These are phyloP conservation scores for Miscanthus lutarioriparius DNA, from an alignment of 176 grass and related monocot genomes.

Conservation along the genomic window DNA sequence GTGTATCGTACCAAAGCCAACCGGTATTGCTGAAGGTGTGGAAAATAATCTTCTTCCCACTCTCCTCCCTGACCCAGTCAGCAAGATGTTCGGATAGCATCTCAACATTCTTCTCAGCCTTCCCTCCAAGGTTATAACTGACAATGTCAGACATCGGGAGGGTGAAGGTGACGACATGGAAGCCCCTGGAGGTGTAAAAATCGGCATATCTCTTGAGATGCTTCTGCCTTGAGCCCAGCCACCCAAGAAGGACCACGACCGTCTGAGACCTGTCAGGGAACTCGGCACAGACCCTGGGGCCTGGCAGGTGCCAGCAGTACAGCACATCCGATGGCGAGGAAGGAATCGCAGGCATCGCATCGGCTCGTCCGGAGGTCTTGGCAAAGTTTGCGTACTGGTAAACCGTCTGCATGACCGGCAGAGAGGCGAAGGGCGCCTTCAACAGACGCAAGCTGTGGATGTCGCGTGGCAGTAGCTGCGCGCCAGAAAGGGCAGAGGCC, in stretches of 20 bases:
- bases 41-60: no score
- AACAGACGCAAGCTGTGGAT: neutral
- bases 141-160: no score
- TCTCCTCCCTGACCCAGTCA: no score
- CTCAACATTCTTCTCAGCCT: no score
- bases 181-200: neutral
- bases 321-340: conserved; percentile 57
- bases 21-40: no score
- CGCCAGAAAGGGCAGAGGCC: conserved; percentile 6
- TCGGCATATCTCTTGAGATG: conserved; percentile 68
- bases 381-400: conserved; percentile 73
- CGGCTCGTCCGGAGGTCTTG: conserved; percentile 19
- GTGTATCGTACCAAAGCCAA: conserved; percentile 68
- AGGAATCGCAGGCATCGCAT: conserved; percentile 15
- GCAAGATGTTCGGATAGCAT: no score
- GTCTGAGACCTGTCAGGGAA: conserved; percentile 53
- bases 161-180: no score
- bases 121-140: conserved; percentile 34
- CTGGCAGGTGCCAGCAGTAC: conserved; percentile 88
- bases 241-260: conserved; percentile 80
- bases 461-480: conserved; percentile 24
- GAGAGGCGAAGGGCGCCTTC: conserved; percentile 40
- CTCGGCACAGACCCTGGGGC: conserved; percentile 36
- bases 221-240: conserved; percentile 93
- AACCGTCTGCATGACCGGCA: conserved; percentile 54